These are phyloP conservation scores for Fusarium sp. DNA, from an alignment of 2,329 filamentous ascomycete genomes.

Conservation along the genomic window DNA sequence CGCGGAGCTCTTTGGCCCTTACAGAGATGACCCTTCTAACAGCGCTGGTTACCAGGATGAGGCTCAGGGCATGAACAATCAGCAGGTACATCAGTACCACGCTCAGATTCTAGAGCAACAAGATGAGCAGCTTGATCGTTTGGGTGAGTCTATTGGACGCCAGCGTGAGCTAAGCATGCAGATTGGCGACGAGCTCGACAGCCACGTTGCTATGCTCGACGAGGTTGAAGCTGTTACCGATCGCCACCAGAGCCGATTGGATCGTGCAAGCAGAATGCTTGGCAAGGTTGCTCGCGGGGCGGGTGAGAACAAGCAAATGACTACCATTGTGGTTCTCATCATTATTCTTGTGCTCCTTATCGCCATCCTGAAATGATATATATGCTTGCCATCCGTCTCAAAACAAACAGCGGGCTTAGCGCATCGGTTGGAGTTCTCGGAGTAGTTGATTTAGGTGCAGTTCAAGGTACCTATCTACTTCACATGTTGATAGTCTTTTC, in stretches of 20 bases:
- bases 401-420: conserved; percentile 32
- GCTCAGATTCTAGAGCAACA: conserved; percentile 85
- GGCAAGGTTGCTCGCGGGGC: conserved; percentile 80
- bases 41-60: conserved; percentile 71
- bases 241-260: conserved; percentile 80
- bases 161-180: conserved; percentile 95
- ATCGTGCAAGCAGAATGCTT: conserved; percentile 79
- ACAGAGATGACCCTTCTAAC: conserved; percentile 77
- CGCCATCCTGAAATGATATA: conserved; percentile 77
- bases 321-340: conserved; percentile 83
- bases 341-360: conserved; percentile 86
- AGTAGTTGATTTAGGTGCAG: conserved; percentile 20
- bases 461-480: conserved; percentile 5
- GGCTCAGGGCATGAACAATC: conserved; percentile 75
- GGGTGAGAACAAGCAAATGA: conserved; percentile 89
- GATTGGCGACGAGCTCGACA: conserved; percentile 95
- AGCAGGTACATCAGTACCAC: conserved; percentile 90
- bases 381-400: conserved; percentile 1
- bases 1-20: conserved; percentile 67
- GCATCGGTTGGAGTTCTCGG: conserved; percentile 44
- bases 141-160: conserved; percentile 87
- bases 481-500: conserved; percentile 12
- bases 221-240: conserved; percentile 88
- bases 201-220: conserved; percentile 88
- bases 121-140: conserved; percentile 89